These are phyloP conservation scores for Fusarium papillatum DNA, from an alignment of 2,329 filamentous ascomycete genomes.

Conservation along the genomic window DNA sequence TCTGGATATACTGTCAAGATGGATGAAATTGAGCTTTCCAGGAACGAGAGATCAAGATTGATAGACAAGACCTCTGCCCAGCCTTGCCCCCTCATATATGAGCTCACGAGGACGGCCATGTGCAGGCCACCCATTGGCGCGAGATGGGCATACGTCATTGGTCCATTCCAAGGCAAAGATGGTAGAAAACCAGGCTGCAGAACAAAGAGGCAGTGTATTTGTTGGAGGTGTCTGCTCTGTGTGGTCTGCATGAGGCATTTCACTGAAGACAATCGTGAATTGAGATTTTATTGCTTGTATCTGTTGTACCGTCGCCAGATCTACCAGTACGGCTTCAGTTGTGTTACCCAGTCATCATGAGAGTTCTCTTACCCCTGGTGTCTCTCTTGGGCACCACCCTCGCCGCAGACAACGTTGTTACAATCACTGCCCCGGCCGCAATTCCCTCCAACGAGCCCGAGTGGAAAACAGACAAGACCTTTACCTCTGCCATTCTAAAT, in stretches of 20 bases:
- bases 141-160: constrained; percentile 34
- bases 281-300: not conserved
- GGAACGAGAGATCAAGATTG: not conserved
- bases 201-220: constrained; percentile 21
- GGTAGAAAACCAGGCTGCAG: constrained; percentile 27
- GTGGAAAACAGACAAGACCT: constrained; percentile 49
- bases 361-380: constrained; percentile 16
- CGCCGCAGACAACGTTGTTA: constrained; percentile 44
- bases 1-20: not conserved
- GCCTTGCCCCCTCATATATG: constrained; percentile 26
- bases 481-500: constrained; percentile 70
- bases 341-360: constrained; percentile 29
- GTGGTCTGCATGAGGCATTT: not conserved
- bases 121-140: constrained; percentile 34
- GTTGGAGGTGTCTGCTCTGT: not conserved
- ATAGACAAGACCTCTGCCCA: constrained; percentile 17
- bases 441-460: constrained; percentile 53
- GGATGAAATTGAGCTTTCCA: not conserved
- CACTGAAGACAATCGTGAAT: not conserved
- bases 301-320: constrained; percentile 8
- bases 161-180: constrained; percentile 37
- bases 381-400: constrained; percentile 23
- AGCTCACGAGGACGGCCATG: constrained; percentile 27
- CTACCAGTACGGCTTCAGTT: not conserved
- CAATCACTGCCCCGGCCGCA: constrained; percentile 49